Evolutionary conservation across 768 basidiomycete species (phyloP).

Genomic region (Xerocomus spinulosus): DNA sequence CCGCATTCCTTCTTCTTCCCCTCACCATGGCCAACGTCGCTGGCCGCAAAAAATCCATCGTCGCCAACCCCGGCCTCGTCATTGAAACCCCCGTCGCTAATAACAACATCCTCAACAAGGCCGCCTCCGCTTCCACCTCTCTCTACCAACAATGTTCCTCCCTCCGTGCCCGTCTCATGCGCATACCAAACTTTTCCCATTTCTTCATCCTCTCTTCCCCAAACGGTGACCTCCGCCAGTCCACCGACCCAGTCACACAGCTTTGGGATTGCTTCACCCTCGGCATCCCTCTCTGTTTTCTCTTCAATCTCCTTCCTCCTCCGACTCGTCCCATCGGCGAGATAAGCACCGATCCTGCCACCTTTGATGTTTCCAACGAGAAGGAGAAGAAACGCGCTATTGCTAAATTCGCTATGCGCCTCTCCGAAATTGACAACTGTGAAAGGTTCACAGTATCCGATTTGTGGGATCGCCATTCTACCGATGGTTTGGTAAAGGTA

Average conservation of each 20-base stretch:
- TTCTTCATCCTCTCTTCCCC: conserved; percentile 63
- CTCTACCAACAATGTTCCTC: conserved; percentile 90
- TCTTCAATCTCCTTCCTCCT: conserved; percentile 84
- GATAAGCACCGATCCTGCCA: conserved; percentile 61
- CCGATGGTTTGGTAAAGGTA: conserved; percentile 94
- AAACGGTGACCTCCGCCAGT: conserved; percentile 58
- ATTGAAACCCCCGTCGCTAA: conserved; percentile 74
- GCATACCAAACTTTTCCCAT: conserved; percentile 66
- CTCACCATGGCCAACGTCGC: conserved; percentile 47
- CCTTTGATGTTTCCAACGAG: conserved; percentile 68
- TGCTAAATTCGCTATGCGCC: conserved; percentile 86
- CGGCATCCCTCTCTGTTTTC: conserved; percentile 90
- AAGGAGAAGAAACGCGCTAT: conserved; percentile 88
- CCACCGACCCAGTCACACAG: conserved; percentile 89
- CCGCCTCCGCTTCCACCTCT: conserved; percentile 80
- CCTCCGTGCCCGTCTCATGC: conserved; percentile 70
- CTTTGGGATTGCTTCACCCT: conserved; percentile 93
- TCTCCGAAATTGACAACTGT: conserved; percentile 64
- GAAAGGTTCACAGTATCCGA: conserved; percentile 90
- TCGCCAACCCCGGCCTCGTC: conserved; percentile 56
- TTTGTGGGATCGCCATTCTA: conserved; percentile 85
- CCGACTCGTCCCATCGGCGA: conserved; percentile 39
- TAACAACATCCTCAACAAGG: conserved; percentile 87
- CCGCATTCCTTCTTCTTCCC: neutral
- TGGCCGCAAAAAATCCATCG: conserved; percentile 77